Conservation (phyloP, 345 rosid genomes). For the Physaria fendleri region DNA sequence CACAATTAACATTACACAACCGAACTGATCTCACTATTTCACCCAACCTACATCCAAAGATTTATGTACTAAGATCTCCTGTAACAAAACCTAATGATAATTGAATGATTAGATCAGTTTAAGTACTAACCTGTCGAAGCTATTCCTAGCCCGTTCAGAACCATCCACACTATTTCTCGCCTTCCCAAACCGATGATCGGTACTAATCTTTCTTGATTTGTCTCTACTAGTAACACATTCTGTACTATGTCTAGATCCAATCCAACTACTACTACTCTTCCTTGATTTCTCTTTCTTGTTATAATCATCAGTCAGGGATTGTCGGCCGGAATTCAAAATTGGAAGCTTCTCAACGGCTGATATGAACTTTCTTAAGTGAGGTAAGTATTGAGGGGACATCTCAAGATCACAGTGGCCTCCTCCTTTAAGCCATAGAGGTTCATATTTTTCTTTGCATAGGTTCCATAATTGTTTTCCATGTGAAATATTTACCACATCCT, state of each 20-base stretch:
- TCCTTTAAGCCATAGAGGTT: slow-evolving; percentile 84
- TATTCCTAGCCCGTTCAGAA: slow-evolving; percentile 61
- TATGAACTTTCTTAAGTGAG: slow-evolving; percentile 67
- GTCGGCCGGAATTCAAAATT: slow-evolving; percentile 15
- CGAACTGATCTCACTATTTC: slow-evolving; percentile 80
- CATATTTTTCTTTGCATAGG: slow-evolving; percentile 76
- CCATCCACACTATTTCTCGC: slow-evolving; percentile 60
- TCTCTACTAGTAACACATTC: slow-evolving; percentile 43
- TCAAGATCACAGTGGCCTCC: slow-evolving; percentile 84
- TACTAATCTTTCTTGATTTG: slow-evolving; percentile 50
- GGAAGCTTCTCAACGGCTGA: slow-evolving; percentile 65
- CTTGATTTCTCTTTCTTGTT: slow-evolving; percentile 28
- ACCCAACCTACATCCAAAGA: slow-evolving; percentile 46
- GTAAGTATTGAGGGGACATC: slow-evolving; percentile 65
- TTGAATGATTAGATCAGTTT: not conserved
- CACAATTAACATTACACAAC: slow-evolving; percentile 67
- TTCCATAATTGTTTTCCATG: slow-evolving; percentile 89
- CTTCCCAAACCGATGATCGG: slow-evolving; percentile 33
- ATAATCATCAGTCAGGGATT: slow-evolving; percentile 13
- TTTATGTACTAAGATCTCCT: not conserved
- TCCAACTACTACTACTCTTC: slow-evolving; percentile 39
- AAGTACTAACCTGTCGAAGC: slow-evolving; percentile 64
- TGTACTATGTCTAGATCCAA: slow-evolving; percentile 52
- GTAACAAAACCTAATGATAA: not conserved
- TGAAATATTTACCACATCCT: slow-evolving; percentile 61